phyloP scores from a whole-genome alignment of 768 basidiomycete genomes.

The Termitomyces sp. region DNA sequence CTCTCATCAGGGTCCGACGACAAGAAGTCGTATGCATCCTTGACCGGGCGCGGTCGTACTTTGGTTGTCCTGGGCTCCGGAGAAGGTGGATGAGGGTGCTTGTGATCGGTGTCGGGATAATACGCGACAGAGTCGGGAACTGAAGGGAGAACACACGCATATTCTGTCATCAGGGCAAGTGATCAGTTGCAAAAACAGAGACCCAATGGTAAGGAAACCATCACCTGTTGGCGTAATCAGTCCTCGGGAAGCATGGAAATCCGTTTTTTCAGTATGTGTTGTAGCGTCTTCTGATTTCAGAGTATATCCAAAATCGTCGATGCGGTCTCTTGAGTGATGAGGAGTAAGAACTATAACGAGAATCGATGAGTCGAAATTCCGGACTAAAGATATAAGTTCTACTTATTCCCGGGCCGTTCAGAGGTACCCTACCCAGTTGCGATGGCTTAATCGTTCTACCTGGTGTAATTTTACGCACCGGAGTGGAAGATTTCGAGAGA shows the following conservation, averaged over 20 bases:
- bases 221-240: background rate
- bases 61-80: background rate
- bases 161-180: background rate
- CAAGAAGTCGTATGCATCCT: constrained; percentile 29
- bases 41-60: background rate
- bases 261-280: background rate
- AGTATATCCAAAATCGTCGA: background rate
- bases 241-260: background rate
- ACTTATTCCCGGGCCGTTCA: background rate
- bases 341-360: background rate
- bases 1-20: constrained; percentile 31
- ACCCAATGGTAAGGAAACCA: background rate
- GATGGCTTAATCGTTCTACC: background rate
- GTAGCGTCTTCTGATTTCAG: background rate
- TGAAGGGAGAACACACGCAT: background rate
- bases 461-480: background rate
- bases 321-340: background rate
- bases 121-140: background rate
- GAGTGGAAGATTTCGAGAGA: background rate
- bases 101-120: background rate
- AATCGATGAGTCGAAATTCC: background rate
- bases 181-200: background rate
- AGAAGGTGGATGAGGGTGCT: constrained; percentile 8
- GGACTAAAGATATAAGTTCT: background rate
- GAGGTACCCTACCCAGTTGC: background rate